These are phyloP conservation scores for Russula sp. DNA, from an alignment of 768 basidiomycete genomes.

Conservation along the genomic window DNA sequence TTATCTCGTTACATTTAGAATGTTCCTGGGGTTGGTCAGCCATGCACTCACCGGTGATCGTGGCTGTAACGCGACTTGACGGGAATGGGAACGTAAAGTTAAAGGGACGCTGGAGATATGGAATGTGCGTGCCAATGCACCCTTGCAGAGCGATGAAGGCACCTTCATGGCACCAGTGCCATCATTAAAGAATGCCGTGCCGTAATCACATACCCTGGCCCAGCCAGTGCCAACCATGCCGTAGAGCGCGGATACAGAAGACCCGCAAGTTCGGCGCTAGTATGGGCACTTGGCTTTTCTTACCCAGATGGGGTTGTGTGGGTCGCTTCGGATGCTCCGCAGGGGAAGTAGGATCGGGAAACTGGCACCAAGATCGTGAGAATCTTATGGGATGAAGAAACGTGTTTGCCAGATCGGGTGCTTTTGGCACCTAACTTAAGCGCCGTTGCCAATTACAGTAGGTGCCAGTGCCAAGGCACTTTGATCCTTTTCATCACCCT, in stretches of 20 bases:
- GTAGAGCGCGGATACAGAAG: neutral
- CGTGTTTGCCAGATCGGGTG: neutral
- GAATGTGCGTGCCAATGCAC: neutral
- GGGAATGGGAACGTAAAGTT: neutral
- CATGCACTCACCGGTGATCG: neutral
- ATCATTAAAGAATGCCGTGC: neutral
- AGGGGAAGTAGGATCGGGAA: neutral
- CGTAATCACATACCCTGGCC: neutral
- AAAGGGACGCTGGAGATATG: neutral
- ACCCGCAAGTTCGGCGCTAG: neutral
- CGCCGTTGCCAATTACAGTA: neutral
- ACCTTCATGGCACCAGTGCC: neutral
- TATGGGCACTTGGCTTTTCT: neutral
- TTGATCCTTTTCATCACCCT: neutral
- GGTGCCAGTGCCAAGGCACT: neutral
- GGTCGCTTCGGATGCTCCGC: neutral
- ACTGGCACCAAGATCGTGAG: neutral
- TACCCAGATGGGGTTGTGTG: neutral
- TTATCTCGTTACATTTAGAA: neutral
- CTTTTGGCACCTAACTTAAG: neutral
- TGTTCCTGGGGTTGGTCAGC: neutral
- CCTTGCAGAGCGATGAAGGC: slow-evolving; percentile 6
- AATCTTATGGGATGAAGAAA: neutral
- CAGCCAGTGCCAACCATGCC: neutral
- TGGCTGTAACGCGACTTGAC: neutral